Evolutionary conservation across 2,329 filamentous ascomycete species (phyloP), one percentile per base, ranked within the genome.

Genomic region (Cladosporium sp.): DNA sequence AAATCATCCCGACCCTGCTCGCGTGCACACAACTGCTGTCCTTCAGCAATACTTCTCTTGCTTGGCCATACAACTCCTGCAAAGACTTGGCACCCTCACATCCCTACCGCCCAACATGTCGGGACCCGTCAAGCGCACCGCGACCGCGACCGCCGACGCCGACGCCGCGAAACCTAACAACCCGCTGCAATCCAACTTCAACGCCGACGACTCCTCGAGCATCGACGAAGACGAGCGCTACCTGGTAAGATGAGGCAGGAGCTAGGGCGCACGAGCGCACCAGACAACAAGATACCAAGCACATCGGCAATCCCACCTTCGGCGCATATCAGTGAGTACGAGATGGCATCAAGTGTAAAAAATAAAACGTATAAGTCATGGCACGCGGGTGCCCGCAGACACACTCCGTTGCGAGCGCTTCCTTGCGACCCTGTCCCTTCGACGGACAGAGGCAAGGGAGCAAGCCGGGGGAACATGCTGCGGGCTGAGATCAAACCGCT

Each of bases 401-500:
- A 53, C 37, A 43, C 44, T 46, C 51, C 32, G 34, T 38, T 18
- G 35, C 18, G 1, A 34, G 19, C 11, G 32, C 37, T 46, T 14
- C 14, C 35, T 46, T 52, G 43, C 41, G 49, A 52, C 49, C 49
- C 49, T 52, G 35, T 35, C 16, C 28, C 7, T 33, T 37, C 11
- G 13, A 40, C 3, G 35, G 32, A 37, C 32, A 52, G 38, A 43
- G 43, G 53, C 53, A 52, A 43, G 16, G 31, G 41, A 52, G 53
- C 59, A 61, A 54, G 58, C 57, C 51, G 40, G 33, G 40, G 48
- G 54, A 55, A 56, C 58, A 56, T 54, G 54, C 52, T 50, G 56
- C 53, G 53, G 65, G 62, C 66, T 69, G 67, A 69, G 67, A 69
- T 66, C 56, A 64, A 54, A 68, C 67, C 65, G 64, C 66, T 63